phyloP scores from a whole-genome alignment of 441 rosid species.

The Croton setiger region DNA sequence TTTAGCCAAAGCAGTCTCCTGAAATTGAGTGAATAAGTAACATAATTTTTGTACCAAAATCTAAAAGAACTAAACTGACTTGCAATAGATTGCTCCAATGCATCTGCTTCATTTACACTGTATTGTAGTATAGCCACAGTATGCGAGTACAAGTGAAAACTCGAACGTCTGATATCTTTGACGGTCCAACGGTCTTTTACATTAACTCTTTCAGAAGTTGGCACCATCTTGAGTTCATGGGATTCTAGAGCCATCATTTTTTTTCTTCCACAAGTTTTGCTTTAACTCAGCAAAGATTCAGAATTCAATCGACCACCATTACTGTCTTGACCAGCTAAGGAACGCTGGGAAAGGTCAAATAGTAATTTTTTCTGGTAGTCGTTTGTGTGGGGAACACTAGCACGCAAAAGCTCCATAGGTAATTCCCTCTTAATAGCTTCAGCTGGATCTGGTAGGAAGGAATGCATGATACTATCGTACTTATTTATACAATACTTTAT shows the following conservation, averaged over 20 bases:
- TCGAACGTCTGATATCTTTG: background rate
- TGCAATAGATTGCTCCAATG: conserved; percentile 4
- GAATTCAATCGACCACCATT: conserved; percentile 28
- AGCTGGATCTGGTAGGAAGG: conserved; percentile 48
- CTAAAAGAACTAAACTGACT: conserved; percentile 11
- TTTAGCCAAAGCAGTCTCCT: conserved; percentile 18
- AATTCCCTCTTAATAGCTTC: conserved; percentile 76
- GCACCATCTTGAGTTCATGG: background rate
- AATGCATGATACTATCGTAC: conserved; percentile 68
- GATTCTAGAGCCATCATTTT: conserved; percentile 3
- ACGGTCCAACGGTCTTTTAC: background rate
- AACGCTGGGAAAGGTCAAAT: conserved; percentile 71
- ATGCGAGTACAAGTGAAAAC: conserved; percentile 10
- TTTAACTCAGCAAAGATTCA: conserved; percentile 25
- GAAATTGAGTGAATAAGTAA: conserved; percentile 10
- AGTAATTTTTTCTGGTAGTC: conserved; percentile 73
- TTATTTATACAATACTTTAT: conserved; percentile 71
- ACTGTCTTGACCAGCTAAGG: conserved; percentile 56
- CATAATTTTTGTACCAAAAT: conserved; percentile 5
- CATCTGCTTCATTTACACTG: conserved; percentile 17
- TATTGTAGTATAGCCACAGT: background rate
- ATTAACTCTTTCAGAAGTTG: conserved; percentile 1
- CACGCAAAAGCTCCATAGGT: conserved; percentile 76
- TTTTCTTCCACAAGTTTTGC: background rate
- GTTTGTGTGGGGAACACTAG: conserved; percentile 72